Base-by-base conservation (phyloP, 2,329 filamentous ascomycete species). In the Ceratocystis eucalypticola region DNA sequence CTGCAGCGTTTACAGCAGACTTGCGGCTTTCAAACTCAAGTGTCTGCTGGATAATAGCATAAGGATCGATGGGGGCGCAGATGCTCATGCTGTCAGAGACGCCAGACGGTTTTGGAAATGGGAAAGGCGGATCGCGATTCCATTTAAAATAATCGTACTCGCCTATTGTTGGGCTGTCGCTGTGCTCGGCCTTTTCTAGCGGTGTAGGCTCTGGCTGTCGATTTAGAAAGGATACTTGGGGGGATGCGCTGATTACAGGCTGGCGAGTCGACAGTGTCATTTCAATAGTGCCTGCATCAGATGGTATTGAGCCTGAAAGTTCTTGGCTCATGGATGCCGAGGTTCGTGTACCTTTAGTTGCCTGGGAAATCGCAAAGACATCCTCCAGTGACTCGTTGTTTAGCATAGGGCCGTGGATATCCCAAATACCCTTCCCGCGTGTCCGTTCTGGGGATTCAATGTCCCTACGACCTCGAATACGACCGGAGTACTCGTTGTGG, bases 101-200 rank as follows among this genome's bases (percentile, higher is more conserved):
- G 1, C 55, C 30, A 3, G 20, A 28, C 5, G 55, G 55, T 20
- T 66, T 50, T 66, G 80, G 78, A 68, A 82, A 78, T 0, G 83
- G 80, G 66, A 84, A 86, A 0, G 77, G 73, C 1, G 81, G 80
- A 68, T 87, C 84, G 22, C 80, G 75, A 0, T 77, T 74, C 82
- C 84, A 85, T 0, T 80, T 80, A 5, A 86, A 75, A 68, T 82
- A 87, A 71, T 87, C 84, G 0, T 76, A 79, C 57, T 85, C 83
- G 15, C 45, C 62, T 30, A 59, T 65, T 30, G 33, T 61, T 17
- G 61, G 62, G 22, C 53, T 63, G 55, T 64, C 65, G 48, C 65
- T 67, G 8, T 28, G 65, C 41, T 74, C 74, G 2, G 70, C 67
- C 53, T 61, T 66, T 61, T 68, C 64, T 20, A 68, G 53, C 7